Base-by-base conservation (phyloP, 2,329 filamentous ascomycete species). In the Cladosporium sp. region DNA sequence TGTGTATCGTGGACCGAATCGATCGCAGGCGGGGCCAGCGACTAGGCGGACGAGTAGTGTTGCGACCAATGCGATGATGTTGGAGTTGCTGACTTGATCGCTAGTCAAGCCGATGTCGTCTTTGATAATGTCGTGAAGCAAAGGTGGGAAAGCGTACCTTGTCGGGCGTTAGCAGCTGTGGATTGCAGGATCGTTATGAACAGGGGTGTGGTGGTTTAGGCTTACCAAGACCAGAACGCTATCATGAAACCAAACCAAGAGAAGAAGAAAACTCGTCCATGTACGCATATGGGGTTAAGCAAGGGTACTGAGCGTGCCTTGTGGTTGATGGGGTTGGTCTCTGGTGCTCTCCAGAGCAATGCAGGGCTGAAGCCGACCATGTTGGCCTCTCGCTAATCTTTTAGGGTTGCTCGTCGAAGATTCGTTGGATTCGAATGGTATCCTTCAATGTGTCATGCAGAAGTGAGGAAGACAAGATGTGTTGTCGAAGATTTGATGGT, bases 241-340 rank as follows among this genome's bases (percentile, higher is more conserved):
- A 92, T 80, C 79, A 93, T 84, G 69, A 93, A 93, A 2, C 88
- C 88, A 42, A 90, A 78, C 83, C 88, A 93, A 1, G 86, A 87
- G 72, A 95, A 95, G 75, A 91, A 89, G 70, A 95, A 95, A 0
- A 93, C 89, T 6, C 89, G 80, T 32, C 89, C 90, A 73, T 96
- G 90, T 60, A 83, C 73, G 67, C 95, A 79, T 61, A 91, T 65
- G 0, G 85, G 80, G 67, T 95, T 95, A 55, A 96, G 73, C 18
- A 88, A 67, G 0, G 90, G 90, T 41, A 96, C 81, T 0, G 87
- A 87, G 54, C 80, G 82, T 48, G 90, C 90, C 68, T 96, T 96
- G 52, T 80, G 78, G 73, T 86, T 96, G 72, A 89, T 80, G 8
- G 89, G 88, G 68, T 95, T 95, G 71, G 95, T 72, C 66, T 86